Evolutionary conservation across 2,329 filamentous ascomycete species (phyloP).

Genomic region (Aspergillus eucalypticola): DNA sequence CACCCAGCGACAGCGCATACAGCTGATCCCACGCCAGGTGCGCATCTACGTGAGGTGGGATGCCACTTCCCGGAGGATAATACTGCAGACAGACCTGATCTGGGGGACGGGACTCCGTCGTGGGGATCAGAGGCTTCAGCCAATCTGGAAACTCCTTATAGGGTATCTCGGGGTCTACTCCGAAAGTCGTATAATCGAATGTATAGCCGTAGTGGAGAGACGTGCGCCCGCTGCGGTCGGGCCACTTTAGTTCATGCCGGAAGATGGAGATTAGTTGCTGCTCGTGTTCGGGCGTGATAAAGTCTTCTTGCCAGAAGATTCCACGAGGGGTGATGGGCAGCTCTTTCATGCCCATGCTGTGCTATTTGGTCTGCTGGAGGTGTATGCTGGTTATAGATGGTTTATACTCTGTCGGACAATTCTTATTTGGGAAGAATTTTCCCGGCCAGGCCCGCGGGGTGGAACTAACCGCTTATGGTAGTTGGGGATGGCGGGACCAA

Average conservation of each 20-base stretch:
- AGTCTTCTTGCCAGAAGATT: constrained; percentile 49
- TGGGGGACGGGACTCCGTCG: constrained; percentile 47
- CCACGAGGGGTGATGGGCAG: constrained; percentile 28
- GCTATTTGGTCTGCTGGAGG: not conserved
- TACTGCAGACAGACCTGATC: constrained; percentile 63
- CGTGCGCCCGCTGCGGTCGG: constrained; percentile 47
- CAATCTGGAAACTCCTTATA: constrained; percentile 55
- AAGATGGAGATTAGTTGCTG: constrained; percentile 48
- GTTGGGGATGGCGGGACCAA: not conserved
- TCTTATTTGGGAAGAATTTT: not conserved
- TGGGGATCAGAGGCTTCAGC: constrained; percentile 52
- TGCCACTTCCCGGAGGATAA: constrained; percentile 61
- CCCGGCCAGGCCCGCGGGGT: not conserved
- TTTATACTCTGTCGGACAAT: not conserved
- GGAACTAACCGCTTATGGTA: not conserved
- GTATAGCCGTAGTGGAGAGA: constrained; percentile 60
- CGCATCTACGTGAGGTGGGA: constrained; percentile 63
- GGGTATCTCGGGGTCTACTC: constrained; percentile 52
- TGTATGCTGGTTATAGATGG: not conserved
- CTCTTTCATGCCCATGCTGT: constrained; percentile 12
- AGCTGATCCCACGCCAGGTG: constrained; percentile 49
- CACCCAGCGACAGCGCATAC: constrained; percentile 36
- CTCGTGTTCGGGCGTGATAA: constrained; percentile 51
- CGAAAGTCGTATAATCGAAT: constrained; percentile 61
- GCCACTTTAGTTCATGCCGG: constrained; percentile 50